These are phyloP conservation scores for Guadua angustifolia DNA, from an alignment of 176 grass and related monocot species.

Conservation along the genomic window DNA sequence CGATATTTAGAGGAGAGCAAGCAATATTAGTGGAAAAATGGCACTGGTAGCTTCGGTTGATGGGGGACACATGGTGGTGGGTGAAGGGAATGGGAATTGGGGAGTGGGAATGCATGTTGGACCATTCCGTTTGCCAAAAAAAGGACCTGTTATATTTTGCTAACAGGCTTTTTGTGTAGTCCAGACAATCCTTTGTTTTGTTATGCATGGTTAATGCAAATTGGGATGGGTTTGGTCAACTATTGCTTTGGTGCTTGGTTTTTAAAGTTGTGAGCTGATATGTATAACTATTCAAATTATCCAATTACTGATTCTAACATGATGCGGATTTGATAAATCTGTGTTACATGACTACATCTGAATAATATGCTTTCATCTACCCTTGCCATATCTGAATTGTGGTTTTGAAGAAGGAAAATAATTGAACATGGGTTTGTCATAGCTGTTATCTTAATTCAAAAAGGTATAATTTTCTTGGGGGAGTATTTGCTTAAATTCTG, in stretches of 20 bases:
- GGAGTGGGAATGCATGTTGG: background rate
- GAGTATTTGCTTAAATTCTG: background rate
- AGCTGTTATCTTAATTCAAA: background rate
- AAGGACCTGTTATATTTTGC: background rate
- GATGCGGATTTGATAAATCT: background rate
- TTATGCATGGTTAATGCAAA: background rate
- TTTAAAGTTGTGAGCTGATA: background rate
- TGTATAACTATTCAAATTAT: background rate
- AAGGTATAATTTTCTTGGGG: background rate
- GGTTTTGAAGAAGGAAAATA: background rate
- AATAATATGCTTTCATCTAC: background rate
- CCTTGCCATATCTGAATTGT: background rate
- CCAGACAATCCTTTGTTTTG: slow-evolving; percentile 14
- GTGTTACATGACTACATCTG: slow-evolving; percentile 4
- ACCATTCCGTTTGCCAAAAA: background rate
- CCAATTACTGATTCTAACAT: background rate
- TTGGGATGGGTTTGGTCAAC: background rate
- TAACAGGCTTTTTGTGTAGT: background rate
- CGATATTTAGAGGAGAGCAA: background rate
- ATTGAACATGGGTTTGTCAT: slow-evolving; percentile 7
- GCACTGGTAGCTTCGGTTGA: background rate
- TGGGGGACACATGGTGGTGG: background rate
- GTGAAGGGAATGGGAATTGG: background rate
- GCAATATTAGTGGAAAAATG: background rate
- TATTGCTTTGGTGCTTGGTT: background rate